Conservation (phyloP, 1,284 basidiomycete species). For the Cryptococcus hybrid region DNA sequence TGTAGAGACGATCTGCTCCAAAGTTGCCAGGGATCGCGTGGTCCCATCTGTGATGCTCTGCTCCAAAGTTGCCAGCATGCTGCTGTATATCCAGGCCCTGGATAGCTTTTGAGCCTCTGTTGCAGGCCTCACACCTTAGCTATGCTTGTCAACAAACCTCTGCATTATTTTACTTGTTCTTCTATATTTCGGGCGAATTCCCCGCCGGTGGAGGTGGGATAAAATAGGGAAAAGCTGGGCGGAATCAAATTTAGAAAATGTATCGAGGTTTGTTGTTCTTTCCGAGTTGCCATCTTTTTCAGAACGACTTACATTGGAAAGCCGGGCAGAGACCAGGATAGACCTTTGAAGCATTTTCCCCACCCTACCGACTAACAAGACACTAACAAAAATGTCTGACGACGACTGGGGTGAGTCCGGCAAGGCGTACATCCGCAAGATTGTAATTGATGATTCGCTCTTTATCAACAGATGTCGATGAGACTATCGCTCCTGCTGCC, state of each 20-base stretch:
- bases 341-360: no score
- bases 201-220: constrained; percentile 5
- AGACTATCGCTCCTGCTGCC: constrained; percentile 55
- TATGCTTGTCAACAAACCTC: no score
- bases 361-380: background rate
- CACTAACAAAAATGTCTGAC: constrained; percentile 32
- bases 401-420: constrained; percentile 42
- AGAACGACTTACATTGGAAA: no score
- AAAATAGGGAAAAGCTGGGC: constrained; percentile 9
- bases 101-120: background rate
- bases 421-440: no score
- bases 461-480: constrained; percentile 45
- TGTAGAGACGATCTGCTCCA: constrained; percentile 70
- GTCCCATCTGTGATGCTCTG: no score
- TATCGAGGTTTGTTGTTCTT: background rate
- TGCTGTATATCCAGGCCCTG: background rate
- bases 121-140: no score
- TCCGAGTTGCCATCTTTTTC: no score
- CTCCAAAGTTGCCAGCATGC: no score
- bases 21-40: constrained; percentile 77
- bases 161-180: background rate
- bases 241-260: constrained; percentile 7
- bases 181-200: background rate
- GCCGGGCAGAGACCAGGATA: no score
- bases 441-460: background rate